These are phyloP conservation scores for Globisporangium rhizosaccharum DNA, from an alignment of 352 stramenopile genomes.

Conservation along the genomic window DNA sequence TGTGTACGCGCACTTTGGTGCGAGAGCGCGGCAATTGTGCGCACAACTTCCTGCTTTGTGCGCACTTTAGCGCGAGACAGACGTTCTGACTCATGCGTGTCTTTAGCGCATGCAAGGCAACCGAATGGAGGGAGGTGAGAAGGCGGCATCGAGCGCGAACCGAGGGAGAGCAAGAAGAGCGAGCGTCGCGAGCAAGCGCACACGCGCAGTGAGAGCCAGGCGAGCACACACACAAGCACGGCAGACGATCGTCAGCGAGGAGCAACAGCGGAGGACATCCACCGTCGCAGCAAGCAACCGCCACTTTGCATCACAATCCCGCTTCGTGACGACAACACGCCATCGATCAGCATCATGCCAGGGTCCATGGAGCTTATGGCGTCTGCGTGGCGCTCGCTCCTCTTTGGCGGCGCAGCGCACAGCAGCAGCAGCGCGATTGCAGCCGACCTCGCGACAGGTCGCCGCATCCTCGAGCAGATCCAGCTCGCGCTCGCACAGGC, in stretches of 20 bases:
- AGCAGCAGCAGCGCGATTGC: neutral
- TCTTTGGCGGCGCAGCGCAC: conserved; percentile 12
- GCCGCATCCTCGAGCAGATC: conserved; percentile 45
- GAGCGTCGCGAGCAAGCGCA: neutral
- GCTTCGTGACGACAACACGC: neutral
- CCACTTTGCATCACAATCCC: too few relatives aligned
- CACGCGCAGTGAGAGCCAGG: too few relatives aligned
- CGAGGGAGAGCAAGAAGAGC: neutral
- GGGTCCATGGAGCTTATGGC: conserved; percentile 40
- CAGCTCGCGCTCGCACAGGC: conserved; percentile 35
- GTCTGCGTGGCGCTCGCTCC: conserved; percentile 37
- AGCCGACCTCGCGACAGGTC: conserved; percentile 23
- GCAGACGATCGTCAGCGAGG: too few relatives aligned
- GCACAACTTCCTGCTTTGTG: neutral
- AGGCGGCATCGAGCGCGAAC: neutral
- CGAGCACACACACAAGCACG: too few relatives aligned
- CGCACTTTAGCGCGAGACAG: neutral
- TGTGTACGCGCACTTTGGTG: too few relatives aligned
- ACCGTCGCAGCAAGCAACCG: neutral
- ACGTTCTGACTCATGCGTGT: conserved; percentile 16
- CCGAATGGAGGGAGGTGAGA: neutral
- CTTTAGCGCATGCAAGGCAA: conserved; percentile 12
- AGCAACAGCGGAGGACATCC: too few relatives aligned
- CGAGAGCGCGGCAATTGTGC: too few relatives aligned
- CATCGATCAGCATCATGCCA: neutral